Evolutionary conservation across 257 asterid species (phyloP), one percentile per base, ranked within the genome.

Genomic region (Sherardia arvensis): DNA sequence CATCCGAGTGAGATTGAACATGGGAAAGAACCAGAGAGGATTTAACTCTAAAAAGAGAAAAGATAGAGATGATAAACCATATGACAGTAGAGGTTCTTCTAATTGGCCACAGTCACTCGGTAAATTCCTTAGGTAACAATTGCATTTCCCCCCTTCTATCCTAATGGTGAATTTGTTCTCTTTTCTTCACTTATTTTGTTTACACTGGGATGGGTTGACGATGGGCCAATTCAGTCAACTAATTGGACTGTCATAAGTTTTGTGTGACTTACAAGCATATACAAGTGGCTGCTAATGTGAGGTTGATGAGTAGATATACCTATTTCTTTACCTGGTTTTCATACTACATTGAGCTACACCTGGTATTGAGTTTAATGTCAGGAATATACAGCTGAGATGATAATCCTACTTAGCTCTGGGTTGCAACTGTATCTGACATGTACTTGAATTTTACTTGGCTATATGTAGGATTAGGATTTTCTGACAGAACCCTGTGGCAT

Each of bases 71-170:
- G 86, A 69, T 69, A 85, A 77, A 72, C 87, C 79, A 10, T 92
- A 85, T 74, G 99, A 92, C 71, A 66, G 77, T 65, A 89, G 99
- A 80, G 96, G 97, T 73, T 81, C 99, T 38, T 89, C 85, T 14
- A 81, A 74, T 78, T 92, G 96, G 96, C 95, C 97, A 43, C 86
- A 79, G 73, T 71, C 80, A 66, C 73, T 69, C 57, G 99, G 96
- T 74, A 92, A 92, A 81, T 89, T 89, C 76, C 91, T 92, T 55
- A 87, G 97, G 99, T 89, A 59, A 27, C 53, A 6, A 33, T 23
- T 34, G 4, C 25, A 34, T 66, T 64, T 23, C 32, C 59, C 22
- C 53, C 55, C 23, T 38, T 49, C 45, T 23, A 21, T 12, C 22
- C 20, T 28, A 21, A 30, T 51, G 48, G 22, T 64, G 11, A 21